Percentiles rank a stretch among this genome's conserved stretches.
Evolutionary conservation across 306 rosid genomes (phyloP).

Genomic region (Trichosanthes truncata): DNA sequence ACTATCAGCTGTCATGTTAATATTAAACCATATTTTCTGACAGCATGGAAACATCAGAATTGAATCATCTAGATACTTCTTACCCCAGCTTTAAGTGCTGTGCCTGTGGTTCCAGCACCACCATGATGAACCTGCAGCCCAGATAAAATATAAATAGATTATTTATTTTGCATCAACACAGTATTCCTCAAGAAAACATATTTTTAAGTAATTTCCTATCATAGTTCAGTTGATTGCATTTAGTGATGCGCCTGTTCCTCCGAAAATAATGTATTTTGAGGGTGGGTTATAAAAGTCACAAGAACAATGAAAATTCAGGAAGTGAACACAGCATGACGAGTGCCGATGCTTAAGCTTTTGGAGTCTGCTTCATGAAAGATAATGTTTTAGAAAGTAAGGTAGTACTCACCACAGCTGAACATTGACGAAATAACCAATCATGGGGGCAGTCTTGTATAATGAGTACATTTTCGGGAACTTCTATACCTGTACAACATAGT

Average conservation of each 20-base stretch:
- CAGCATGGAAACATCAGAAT: not conserved
- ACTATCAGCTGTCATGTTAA: not conserved
- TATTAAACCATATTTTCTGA: not conserved
- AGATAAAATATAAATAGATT: not conserved
- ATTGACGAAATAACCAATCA: slow-evolving; percentile 94
- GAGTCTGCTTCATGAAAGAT: not conserved
- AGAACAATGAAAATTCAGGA: not conserved
- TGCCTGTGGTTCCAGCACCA: slow-evolving; percentile 96
- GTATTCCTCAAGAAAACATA: not conserved
- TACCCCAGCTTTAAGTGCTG: slow-evolving; percentile 97
- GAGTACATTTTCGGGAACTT: slow-evolving; percentile 57
- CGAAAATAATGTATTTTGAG: not conserved
- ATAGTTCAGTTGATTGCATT: not conserved
- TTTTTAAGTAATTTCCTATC: not conserved
- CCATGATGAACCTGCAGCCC: slow-evolving; percentile 91
- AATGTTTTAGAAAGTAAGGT: not conserved
- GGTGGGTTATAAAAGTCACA: not conserved
- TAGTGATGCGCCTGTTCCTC: not conserved
- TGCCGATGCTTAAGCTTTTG: not conserved
- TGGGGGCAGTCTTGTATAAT: slow-evolving; percentile 90
- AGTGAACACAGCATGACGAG: not conserved
- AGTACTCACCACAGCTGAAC: slow-evolving; percentile 86
- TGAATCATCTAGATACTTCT: not conserved
- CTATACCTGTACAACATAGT: slow-evolving; percentile 44
- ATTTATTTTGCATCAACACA: not conserved